Evolutionary conservation across 2,329 filamentous ascomycete species (phyloP).

Genomic region (Stemphylium vesicarium): DNA sequence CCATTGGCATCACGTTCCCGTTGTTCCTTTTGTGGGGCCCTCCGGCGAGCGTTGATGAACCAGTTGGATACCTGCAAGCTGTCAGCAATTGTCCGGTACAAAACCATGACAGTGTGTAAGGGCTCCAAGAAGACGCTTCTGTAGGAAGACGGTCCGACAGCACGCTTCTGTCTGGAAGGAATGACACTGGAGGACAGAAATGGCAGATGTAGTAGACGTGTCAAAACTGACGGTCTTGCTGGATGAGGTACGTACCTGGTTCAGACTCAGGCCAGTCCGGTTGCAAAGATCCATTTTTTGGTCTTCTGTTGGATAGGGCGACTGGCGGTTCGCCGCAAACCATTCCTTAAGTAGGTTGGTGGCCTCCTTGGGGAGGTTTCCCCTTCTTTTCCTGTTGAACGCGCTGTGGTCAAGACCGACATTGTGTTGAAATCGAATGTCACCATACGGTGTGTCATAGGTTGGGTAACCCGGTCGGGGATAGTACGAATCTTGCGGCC

Average conservation of each 20-base stretch:
- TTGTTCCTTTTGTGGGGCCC: slow-evolving; percentile 48
- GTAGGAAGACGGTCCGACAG: slow-evolving; percentile 3
- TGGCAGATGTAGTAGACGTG: slow-evolving; percentile 33
- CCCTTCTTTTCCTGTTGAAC: slow-evolving; percentile 65
- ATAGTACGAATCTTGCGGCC: slow-evolving; percentile 30
- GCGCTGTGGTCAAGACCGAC: slow-evolving; percentile 36
- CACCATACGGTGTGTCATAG: slow-evolving; percentile 31
- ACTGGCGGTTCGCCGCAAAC: slow-evolving; percentile 63
- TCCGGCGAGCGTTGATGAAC: slow-evolving; percentile 79
- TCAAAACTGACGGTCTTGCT: slow-evolving; percentile 42
- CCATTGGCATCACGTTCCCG: slow-evolving; percentile 35
- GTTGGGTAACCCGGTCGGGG: slow-evolving; percentile 18
- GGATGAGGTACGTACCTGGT: slow-evolving; percentile 57
- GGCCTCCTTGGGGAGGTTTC: slow-evolving; percentile 88
- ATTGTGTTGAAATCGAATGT: slow-evolving; percentile 40
- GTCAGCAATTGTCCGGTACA: slow-evolving; percentile 16
- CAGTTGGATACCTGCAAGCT: slow-evolving; percentile 69
- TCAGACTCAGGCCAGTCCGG: slow-evolving; percentile 78
- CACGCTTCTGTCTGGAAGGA: slow-evolving; percentile 7
- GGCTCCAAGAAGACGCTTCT: background rate
- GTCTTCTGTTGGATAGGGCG: slow-evolving; percentile 87
- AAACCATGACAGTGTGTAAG: background rate
- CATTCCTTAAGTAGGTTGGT: slow-evolving; percentile 81
- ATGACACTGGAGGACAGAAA: slow-evolving; percentile 16
- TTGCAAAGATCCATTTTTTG: slow-evolving; percentile 83